A percentile compares a stretch with the other conserved stretches of the same genome.
phyloP scores from a whole-genome alignment of 768 basidiomycete species.

The Termitomyces sp. region DNA sequence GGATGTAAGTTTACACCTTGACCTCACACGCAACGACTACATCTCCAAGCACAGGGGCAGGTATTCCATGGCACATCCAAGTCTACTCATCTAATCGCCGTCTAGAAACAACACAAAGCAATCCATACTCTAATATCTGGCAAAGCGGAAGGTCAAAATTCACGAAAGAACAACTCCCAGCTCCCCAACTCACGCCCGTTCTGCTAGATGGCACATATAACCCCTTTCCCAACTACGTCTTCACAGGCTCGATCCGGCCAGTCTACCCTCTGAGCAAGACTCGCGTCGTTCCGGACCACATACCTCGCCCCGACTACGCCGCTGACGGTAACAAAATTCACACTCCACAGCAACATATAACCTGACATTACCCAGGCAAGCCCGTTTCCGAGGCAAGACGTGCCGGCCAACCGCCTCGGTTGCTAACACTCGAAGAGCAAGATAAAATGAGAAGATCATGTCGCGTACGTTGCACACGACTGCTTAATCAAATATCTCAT shows the following conservation, averaged over 20 bases:
- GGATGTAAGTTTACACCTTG: slow-evolving; percentile 59
- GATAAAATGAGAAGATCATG: slow-evolving; percentile 87
- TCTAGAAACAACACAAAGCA: slow-evolving; percentile 77
- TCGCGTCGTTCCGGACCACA: slow-evolving; percentile 76
- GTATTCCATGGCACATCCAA: slow-evolving; percentile 7
- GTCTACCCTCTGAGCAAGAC: slow-evolving; percentile 83
- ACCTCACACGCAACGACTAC: background rate
- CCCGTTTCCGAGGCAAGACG: slow-evolving; percentile 55
- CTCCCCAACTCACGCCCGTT: background rate
- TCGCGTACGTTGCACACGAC: slow-evolving; percentile 47
- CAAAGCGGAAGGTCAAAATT: slow-evolving; percentile 14
- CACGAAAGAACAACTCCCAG: slow-evolving; percentile 13
- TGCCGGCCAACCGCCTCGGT: slow-evolving; percentile 55
- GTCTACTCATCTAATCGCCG: background rate
- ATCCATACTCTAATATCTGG: slow-evolving; percentile 56
- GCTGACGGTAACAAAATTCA: slow-evolving; percentile 33
- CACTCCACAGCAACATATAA: slow-evolving; percentile 4
- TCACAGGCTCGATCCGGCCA: slow-evolving; percentile 75
- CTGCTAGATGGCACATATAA: slow-evolving; percentile 68
- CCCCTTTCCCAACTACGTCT: slow-evolving; percentile 73
- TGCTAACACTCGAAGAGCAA: slow-evolving; percentile 70
- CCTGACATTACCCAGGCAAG: slow-evolving; percentile 35
- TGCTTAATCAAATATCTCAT: background rate
- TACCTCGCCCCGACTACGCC: slow-evolving; percentile 87
- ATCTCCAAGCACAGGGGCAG: slow-evolving; percentile 18